phyloP scores from a whole-genome alignment of 2,329 filamentous ascomycete species.

The Aspergillus awamori region DNA sequence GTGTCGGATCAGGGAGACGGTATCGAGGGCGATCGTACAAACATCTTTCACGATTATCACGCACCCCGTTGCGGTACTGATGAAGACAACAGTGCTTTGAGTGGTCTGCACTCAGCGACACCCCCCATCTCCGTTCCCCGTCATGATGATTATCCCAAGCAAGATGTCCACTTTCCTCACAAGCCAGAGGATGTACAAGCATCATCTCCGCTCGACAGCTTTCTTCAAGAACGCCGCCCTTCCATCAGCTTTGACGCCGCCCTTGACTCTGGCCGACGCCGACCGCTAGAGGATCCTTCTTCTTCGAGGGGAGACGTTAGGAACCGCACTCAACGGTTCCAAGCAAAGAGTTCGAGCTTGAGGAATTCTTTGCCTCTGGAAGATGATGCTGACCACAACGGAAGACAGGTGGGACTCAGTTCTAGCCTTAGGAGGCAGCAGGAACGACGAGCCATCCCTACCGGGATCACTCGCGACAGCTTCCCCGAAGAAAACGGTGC shows the following conservation, averaged over 20 bases:
- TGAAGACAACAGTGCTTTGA: slow-evolving; percentile 44
- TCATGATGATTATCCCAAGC: slow-evolving; percentile 33
- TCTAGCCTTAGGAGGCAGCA: slow-evolving; percentile 28
- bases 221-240: slow-evolving; percentile 42
- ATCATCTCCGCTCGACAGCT: slow-evolving; percentile 46
- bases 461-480: slow-evolving; percentile 29
- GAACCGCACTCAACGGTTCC: slow-evolving; percentile 31
- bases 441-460: slow-evolving; percentile 31
- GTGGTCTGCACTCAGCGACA: slow-evolving; percentile 45
- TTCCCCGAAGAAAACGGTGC: slow-evolving; percentile 20
- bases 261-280: slow-evolving; percentile 43
- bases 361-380: slow-evolving; percentile 42
- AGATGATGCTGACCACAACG: slow-evolving; percentile 25
- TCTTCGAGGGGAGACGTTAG: slow-evolving; percentile 36
- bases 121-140: slow-evolving; percentile 51
- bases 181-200: slow-evolving; percentile 41
- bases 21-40: slow-evolving; percentile 43
- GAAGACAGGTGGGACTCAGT: slow-evolving; percentile 22
- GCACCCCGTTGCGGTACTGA: slow-evolving; percentile 41
- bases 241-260: slow-evolving; percentile 49
- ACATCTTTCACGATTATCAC: slow-evolving; percentile 37
- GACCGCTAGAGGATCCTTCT: slow-evolving; percentile 44
- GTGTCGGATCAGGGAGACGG: slow-evolving; percentile 34
- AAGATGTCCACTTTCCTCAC: slow-evolving; percentile 37
- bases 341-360: slow-evolving; percentile 38